These are phyloP conservation scores for Pseudogymnoascus sp. DNA, from an alignment of 2,329 filamentous ascomycete species.

Conservation along the genomic window DNA sequence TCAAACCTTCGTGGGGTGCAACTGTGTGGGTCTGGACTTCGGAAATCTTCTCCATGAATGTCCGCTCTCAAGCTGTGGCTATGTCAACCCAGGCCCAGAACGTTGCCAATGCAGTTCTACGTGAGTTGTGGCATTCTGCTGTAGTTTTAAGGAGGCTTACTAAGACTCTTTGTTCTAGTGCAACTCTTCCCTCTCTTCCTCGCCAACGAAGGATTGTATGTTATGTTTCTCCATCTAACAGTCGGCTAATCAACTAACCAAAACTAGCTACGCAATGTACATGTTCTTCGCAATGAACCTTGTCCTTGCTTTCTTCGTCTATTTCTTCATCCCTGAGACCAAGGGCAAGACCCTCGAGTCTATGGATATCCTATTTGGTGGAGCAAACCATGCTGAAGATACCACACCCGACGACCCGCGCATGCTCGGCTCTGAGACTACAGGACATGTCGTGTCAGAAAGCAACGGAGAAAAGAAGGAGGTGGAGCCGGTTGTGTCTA, in stretches of 20 bases:
- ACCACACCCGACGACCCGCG: neutral
- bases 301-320: slow-evolving; percentile 26
- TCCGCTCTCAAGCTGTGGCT: slow-evolving; percentile 22
- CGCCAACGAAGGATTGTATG: slow-evolving; percentile 32
- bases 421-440: neutral
- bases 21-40: slow-evolving; percentile 26
- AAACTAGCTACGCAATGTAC: slow-evolving; percentile 25
- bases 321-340: slow-evolving; percentile 28
- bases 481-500: neutral
- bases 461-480: neutral
- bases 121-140: neutral
- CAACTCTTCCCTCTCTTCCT: slow-evolving; percentile 25
- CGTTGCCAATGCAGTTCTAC: neutral
- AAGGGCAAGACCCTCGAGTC: slow-evolving; percentile 20
- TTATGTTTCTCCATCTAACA: slow-evolving; percentile 27
- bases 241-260: slow-evolving; percentile 26
- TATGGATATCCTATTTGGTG: slow-evolving; percentile 27
- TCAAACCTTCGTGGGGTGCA: slow-evolving; percentile 21
- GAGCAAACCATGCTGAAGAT: slow-evolving; percentile 1
- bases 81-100: slow-evolving; percentile 14
- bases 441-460: neutral
- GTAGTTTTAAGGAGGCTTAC: neutral
- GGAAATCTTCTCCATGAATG: slow-evolving; percentile 30
- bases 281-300: slow-evolving; percentile 35
- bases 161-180: neutral